A percentile compares a stretch with the other conserved stretches of the same genome.
These are phyloP conservation scores for Gymnopilus dilepis DNA, from an alignment of 768 basidiomycete species.

Conservation along the genomic window DNA sequence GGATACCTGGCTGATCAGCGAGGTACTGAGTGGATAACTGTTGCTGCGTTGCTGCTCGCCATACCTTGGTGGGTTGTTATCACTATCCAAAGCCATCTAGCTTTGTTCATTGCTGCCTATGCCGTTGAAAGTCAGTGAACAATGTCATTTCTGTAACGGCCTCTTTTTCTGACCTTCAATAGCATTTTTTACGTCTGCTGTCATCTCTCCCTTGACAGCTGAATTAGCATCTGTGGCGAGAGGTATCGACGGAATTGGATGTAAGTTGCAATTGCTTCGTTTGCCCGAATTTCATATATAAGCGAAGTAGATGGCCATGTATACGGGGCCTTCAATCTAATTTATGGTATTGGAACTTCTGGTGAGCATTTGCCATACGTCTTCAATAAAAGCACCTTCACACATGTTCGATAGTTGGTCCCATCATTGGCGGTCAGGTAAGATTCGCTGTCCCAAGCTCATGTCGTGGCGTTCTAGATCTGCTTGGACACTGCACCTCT, in stretches of 20 bases:
- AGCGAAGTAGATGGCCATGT: conserved; percentile 66
- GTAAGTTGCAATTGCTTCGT: conserved; percentile 39
- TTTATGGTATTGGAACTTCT: conserved; percentile 67
- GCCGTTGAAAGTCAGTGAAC: conserved; percentile 57
- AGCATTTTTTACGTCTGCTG: conserved; percentile 69
- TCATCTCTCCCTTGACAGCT: conserved; percentile 64
- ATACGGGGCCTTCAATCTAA: conserved; percentile 77
- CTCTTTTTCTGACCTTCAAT: neutral
- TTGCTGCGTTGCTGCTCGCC: conserved; percentile 51
- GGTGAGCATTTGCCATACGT: conserved; percentile 41
- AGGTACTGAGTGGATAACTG: conserved; percentile 61
- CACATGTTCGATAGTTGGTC: conserved; percentile 55
- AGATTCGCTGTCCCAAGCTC: conserved; percentile 3
- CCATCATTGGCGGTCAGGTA: conserved; percentile 72
- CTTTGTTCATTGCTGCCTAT: conserved; percentile 53
- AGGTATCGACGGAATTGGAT: conserved; percentile 67
- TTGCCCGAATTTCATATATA: conserved; percentile 1
- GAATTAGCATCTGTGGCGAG: conserved; percentile 69
- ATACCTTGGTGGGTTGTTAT: conserved; percentile 70
- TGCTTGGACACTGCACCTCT: neutral
- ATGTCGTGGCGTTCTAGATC: neutral
- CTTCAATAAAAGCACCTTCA: conserved; percentile 5
- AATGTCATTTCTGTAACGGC: neutral
- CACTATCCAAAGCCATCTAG: conserved; percentile 48
- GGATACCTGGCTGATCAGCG: conserved; percentile 62